Base-by-base conservation (phyloP, 2,329 filamentous ascomycete genomes). In the Fusarium sp. region DNA sequence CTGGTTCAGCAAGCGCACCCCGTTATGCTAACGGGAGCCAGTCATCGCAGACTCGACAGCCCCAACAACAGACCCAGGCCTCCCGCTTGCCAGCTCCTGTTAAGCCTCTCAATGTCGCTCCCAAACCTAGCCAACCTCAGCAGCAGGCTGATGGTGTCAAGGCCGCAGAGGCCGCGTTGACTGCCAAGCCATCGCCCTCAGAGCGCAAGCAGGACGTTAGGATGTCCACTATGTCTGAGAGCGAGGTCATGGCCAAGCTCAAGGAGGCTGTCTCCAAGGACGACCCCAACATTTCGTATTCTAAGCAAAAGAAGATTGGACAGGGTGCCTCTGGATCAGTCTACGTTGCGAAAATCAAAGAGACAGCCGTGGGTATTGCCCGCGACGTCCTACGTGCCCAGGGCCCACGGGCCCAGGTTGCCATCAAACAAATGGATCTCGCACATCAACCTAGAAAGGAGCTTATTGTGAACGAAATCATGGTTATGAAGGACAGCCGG, bases 381-480 rank as follows among this genome's bases (percentile, higher is more conserved):
- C 88, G 90, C 63, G 89, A 93, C 51, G 83, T 97, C 35, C 86
- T 97, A 65, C 89, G 92, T 41, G 89, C 90, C 70, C 91, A 96
- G 75, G 94, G 94, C 14, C 85, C 88, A 50, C 89, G 92, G 67
- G 93, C 93, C 49, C 93, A 97, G 78, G 96, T 99, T 65, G 96
- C 96, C 41, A 99, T 99, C 78, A 99, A 99, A 83, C 96, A 99
- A 82, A 99, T 99, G 96, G 96, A 99, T 82, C 87, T 99, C 56
- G 93, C 95, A 50, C 96, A 97, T 77, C 96, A 99, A 80, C 96
- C 96, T 47, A 88, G 96, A 61, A 99, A 99, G 84, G 96, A 99
- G 81, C 83, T 99, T 75, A 99, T 99, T 76, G 96, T 99, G 53
- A 99, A 99, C 79, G 96, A 99, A 77, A 99, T 99, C 76, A 96